These are phyloP conservation scores for Rasamsonia emersonii DNA, from an alignment of 2,329 filamentous ascomycete species.

Conservation along the genomic window DNA sequence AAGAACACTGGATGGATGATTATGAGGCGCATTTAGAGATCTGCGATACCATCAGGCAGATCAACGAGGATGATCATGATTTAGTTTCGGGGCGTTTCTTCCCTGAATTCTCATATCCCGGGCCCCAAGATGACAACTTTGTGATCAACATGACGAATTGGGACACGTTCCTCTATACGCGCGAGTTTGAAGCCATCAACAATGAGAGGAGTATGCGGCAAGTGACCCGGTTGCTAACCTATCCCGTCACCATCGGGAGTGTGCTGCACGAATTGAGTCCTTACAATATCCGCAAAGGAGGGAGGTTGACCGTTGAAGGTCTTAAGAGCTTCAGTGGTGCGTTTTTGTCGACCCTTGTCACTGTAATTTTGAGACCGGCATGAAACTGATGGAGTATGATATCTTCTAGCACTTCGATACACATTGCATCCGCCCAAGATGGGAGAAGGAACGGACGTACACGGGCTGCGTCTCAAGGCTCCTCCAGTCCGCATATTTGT, in stretches of 20 bases:
- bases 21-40: conserved; percentile 89
- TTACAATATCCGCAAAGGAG: conserved; percentile 68
- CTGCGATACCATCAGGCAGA: conserved; percentile 81
- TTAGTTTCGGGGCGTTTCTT: conserved; percentile 84
- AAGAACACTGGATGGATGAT: conserved; percentile 92
- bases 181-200: conserved; percentile 85
- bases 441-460: conserved; percentile 65
- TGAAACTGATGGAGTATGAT: conserved; percentile 7
- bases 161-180: conserved; percentile 92
- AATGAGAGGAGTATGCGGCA: conserved; percentile 85
- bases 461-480: conserved; percentile 72
- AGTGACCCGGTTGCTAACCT: conserved; percentile 85
- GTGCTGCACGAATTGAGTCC: conserved; percentile 91
- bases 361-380: conserved; percentile 5
- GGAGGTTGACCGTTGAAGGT: conserved; percentile 75
- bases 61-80: conserved; percentile 98
- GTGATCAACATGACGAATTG: conserved; percentile 97
- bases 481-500: conserved; percentile 89
- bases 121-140: conserved; percentile 81
- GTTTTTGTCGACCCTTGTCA: conserved; percentile 23
- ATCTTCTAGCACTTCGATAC: conserved; percentile 90
- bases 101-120: conserved; percentile 86
- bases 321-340: conserved; percentile 87
- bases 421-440: conserved; percentile 79
- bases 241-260: conserved; percentile 84